These are phyloP conservation scores for Lepiota venenata DNA, from an alignment of 768 basidiomycete genomes.

Conservation along the genomic window DNA sequence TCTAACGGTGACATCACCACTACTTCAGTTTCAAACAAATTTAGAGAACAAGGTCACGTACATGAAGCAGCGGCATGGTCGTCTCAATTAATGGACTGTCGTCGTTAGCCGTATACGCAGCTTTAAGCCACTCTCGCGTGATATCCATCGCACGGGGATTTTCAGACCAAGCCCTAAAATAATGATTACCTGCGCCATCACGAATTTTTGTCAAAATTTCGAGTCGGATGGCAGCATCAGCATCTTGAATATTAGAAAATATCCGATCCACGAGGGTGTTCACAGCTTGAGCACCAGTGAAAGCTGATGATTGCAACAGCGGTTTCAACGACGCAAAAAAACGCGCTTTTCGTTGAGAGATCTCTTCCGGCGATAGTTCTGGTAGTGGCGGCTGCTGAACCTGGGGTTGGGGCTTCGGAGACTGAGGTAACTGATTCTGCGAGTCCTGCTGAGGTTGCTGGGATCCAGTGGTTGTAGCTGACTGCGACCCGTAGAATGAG, in stretches of 20 bases:
- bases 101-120: constrained; percentile 46
- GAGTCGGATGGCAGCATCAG: constrained; percentile 60
- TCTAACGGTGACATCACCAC: constrained; percentile 36
- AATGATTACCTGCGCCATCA: constrained; percentile 82
- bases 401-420: constrained; percentile 12
- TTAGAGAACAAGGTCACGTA: constrained; percentile 38
- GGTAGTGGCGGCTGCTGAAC: constrained; percentile 16
- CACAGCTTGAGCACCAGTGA: constrained; percentile 71
- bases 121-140: constrained; percentile 79
- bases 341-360: constrained; percentile 52
- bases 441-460: constrained; percentile 16
- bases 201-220: constrained; percentile 80
- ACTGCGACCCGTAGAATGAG: constrained; percentile 26
- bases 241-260: constrained; percentile 55
- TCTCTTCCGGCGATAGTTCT: constrained; percentile 31
- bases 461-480: constrained; percentile 15
- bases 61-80: constrained; percentile 84
- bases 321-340: constrained; percentile 53
- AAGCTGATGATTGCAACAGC: constrained; percentile 52
- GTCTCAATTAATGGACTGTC: constrained; percentile 66
- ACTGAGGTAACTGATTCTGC: constrained; percentile 12
- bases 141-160: constrained; percentile 73
- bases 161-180: constrained; percentile 84
- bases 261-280: constrained; percentile 55
- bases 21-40: constrained; percentile 4